Evolutionary conservation across 2,329 filamentous ascomycete species (phyloP).

Genomic region (Harringtonia lauricola): DNA sequence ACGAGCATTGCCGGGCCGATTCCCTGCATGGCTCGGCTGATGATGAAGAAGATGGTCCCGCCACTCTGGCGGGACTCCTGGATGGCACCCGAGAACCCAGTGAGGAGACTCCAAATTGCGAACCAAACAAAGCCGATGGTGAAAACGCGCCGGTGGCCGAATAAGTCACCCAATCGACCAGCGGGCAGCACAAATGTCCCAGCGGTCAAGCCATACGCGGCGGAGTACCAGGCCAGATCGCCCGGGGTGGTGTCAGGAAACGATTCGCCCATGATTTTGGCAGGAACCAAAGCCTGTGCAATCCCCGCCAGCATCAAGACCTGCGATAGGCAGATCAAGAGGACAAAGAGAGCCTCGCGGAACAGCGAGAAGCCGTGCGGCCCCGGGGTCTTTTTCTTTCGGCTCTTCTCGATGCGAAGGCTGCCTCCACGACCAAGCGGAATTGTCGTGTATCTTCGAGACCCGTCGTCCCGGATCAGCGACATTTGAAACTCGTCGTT

Average conservation of each 20-base stretch:
- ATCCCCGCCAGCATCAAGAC: constrained; percentile 37
- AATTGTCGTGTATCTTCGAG: constrained; percentile 4
- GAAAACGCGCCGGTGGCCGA: constrained; percentile 45
- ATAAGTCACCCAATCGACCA: constrained; percentile 45
- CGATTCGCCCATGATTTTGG: constrained; percentile 33
- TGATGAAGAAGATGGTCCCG: constrained; percentile 15
- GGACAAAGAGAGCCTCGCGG: constrained; percentile 25
- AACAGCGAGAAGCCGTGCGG: constrained; percentile 15
- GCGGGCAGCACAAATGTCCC: constrained; percentile 48
- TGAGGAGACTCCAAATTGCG: constrained; percentile 37
- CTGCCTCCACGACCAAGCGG: background rate
- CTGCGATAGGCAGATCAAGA: constrained; percentile 28
- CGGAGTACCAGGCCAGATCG: constrained; percentile 43
- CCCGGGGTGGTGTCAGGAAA: constrained; percentile 32
- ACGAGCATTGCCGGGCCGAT: constrained; percentile 52
- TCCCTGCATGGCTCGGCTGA: constrained; percentile 16
- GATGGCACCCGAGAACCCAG: constrained; percentile 26
- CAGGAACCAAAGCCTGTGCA: constrained; percentile 33
- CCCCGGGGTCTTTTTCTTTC: background rate
- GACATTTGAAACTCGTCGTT: constrained; percentile 9
- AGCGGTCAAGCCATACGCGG: constrained; percentile 42
- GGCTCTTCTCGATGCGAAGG: too few species aligned
- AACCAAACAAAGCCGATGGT: constrained; percentile 44
- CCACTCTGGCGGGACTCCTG: constrained; percentile 8
- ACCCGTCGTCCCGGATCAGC: constrained; percentile 9